Percentiles rank a stretch among this genome's conserved stretches.
phyloP scores from a whole-genome alignment of 768 basidiomycete species.

The Tulasnella sp. region DNA sequence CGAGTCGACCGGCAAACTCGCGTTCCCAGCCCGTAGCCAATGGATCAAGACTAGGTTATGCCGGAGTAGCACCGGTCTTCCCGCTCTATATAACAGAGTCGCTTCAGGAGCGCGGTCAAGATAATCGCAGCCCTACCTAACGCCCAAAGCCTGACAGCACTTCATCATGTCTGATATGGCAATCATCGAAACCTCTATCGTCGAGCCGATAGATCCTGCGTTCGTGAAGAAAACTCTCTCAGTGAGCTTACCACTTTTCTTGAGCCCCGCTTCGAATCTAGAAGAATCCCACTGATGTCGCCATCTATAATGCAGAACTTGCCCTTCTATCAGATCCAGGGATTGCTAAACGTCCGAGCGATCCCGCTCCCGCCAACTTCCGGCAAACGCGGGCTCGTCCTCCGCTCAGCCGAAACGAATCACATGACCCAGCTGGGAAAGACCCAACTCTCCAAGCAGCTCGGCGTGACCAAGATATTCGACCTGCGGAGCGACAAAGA shows the following conservation, averaged over 20 bases:
- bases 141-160: too few species aligned
- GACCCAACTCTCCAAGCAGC: conserved; percentile 47
- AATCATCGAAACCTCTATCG: neutral
- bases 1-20: too few species aligned
- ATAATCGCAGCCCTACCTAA: too few species aligned
- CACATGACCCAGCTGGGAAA: conserved; percentile 56
- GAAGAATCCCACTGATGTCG: too few species aligned
- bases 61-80: too few species aligned
- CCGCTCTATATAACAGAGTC: too few species aligned
- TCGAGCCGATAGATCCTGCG: neutral
- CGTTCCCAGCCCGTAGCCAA: too few species aligned
- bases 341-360: neutral
- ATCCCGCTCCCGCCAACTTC: neutral
- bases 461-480: conserved; percentile 66
- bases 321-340: conserved; percentile 10
- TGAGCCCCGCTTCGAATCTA: too few species aligned
- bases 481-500: conserved; percentile 80
- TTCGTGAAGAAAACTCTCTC: neutral
- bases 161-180: neutral
- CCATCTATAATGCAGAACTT: neutral
- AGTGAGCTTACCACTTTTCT: neutral
- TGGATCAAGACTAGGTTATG: too few species aligned
- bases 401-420: conserved; percentile 71
- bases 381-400: conserved; percentile 37
- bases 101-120: too few species aligned